Conservation (phyloP, 139 green algal species). For the Diplosphaera chodatii region DNA sequence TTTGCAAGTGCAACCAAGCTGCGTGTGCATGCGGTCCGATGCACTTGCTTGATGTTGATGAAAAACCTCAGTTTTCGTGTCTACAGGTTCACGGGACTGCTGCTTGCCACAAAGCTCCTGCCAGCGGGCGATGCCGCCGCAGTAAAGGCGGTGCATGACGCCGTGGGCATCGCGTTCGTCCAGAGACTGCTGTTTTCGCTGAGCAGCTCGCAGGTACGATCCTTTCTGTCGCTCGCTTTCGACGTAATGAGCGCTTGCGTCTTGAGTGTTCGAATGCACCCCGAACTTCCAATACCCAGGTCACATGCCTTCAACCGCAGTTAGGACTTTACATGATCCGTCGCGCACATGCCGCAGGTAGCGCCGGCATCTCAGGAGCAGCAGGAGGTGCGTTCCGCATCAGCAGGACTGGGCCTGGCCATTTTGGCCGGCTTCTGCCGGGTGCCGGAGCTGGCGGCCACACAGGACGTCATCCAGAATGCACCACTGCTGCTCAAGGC, state of each 20-base stretch:
- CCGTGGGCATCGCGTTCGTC: conserved; percentile 53
- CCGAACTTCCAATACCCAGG: too few relatives aligned
- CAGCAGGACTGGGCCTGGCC: conserved; percentile 31
- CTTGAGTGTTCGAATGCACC: too few relatives aligned
- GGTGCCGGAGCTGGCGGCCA: conserved; percentile 37
- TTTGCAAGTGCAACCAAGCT: too few relatives aligned
- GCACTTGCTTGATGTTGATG: too few relatives aligned
- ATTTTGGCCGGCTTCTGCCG: conserved; percentile 38
- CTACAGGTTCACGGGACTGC: conserved; percentile 65
- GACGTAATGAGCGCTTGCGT: too few relatives aligned
- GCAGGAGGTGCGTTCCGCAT: conserved; percentile 10
- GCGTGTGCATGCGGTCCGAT: too few relatives aligned
- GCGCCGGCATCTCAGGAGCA: conserved; percentile 8
- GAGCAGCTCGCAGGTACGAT: neutral
- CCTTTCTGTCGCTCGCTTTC: too few relatives aligned
- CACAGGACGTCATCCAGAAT: conserved; percentile 24
- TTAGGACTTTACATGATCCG: too few relatives aligned
- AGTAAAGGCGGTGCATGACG: conserved; percentile 32
- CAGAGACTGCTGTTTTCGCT: conserved; percentile 60
- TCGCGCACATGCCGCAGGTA: neutral
- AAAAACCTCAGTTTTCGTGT: neutral
- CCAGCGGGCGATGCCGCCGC: conserved; percentile 26
- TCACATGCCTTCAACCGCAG: too few relatives aligned
- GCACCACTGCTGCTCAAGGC: conserved; percentile 41
- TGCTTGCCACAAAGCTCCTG: conserved; percentile 64